A percentile compares a stretch with the other conserved stretches of the same genome.
Evolutionary conservation across 2,329 filamentous ascomycete species (phyloP).

Genomic region (Anisogramma anomala): DNA sequence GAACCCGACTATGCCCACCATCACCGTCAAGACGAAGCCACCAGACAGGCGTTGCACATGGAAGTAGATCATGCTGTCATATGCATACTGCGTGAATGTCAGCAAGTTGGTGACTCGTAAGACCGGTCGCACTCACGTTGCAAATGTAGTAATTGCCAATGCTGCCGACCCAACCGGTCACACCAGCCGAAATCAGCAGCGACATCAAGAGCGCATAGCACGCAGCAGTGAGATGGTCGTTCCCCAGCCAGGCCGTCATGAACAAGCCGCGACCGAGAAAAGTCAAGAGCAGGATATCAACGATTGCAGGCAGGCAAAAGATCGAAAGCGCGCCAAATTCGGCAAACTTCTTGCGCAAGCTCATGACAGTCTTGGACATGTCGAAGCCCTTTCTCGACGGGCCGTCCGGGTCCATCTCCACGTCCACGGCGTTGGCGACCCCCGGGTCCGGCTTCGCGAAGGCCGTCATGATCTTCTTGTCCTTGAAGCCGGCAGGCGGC

Average conservation of each 20-base stretch:
- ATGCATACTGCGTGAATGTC: slow-evolving; percentile 21
- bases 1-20: slow-evolving; percentile 35
- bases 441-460: slow-evolving; percentile 22
- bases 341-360: slow-evolving; percentile 22
- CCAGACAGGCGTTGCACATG: slow-evolving; percentile 34
- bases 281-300: slow-evolving; percentile 48
- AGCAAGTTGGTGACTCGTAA: neutral
- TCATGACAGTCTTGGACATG: slow-evolving; percentile 13
- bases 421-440: neutral
- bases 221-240: slow-evolving; percentile 40
- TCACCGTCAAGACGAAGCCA: slow-evolving; percentile 30
- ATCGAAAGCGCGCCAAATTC: slow-evolving; percentile 47
- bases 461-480: slow-evolving; percentile 24
- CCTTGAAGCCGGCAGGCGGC: slow-evolving; percentile 18
- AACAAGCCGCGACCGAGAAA: slow-evolving; percentile 50
- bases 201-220: slow-evolving; percentile 45
- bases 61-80: slow-evolving; percentile 31
- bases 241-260: slow-evolving; percentile 44
- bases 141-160: slow-evolving; percentile 50
- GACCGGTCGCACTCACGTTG: slow-evolving; percentile 17
- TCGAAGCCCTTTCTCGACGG: slow-evolving; percentile 15
- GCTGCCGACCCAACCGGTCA: slow-evolving; percentile 52
- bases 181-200: slow-evolving; percentile 46
- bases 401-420: slow-evolving; percentile 15
- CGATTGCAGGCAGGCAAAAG: slow-evolving; percentile 50